Percentiles rank a stretch among this genome's conserved stretches.
Evolutionary conservation across 768 basidiomycete species (phyloP).

Genomic region (Boletus tylopilopsis): DNA sequence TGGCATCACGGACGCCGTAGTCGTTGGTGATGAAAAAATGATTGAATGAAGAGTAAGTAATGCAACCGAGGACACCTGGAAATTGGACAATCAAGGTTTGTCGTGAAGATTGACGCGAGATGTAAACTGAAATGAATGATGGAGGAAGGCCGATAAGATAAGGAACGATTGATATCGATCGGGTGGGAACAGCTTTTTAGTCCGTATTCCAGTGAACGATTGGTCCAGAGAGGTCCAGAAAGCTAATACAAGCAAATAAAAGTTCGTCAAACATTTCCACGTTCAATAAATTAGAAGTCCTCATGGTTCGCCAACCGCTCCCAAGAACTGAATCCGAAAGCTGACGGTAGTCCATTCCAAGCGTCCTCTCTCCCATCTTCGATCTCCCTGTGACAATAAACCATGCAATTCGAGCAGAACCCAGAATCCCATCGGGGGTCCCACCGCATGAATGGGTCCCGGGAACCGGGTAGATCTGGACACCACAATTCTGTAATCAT

Average conservation of each 20-base stretch:
- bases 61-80: too few relatives aligned
- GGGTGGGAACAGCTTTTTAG: too few relatives aligned
- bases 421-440: conserved; percentile 18
- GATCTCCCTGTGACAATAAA: conserved; percentile 25
- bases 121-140: too few relatives aligned
- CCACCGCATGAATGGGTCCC: conserved; percentile 24
- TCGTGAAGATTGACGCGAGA: too few relatives aligned
- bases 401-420: conserved; percentile 17
- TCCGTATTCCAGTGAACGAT: too few relatives aligned
- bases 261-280: background rate
- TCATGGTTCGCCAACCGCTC: conserved; percentile 6
- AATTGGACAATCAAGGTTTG: too few relatives aligned
- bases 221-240: too few relatives aligned
- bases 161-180: too few relatives aligned
- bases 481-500: conserved; percentile 22
- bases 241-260: background rate
- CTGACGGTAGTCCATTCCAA: conserved; percentile 17
- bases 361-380: conserved; percentile 25
- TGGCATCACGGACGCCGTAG: too few relatives aligned
- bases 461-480: conserved; percentile 14
- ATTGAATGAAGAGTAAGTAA: too few relatives aligned
- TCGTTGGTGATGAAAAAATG: too few relatives aligned
- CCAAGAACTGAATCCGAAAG: conserved; percentile 19
- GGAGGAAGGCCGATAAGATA: too few relatives aligned
- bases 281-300: background rate